phyloP scores from a whole-genome alignment of 345 rosid species.

The Geranium rotundifolium region DNA sequence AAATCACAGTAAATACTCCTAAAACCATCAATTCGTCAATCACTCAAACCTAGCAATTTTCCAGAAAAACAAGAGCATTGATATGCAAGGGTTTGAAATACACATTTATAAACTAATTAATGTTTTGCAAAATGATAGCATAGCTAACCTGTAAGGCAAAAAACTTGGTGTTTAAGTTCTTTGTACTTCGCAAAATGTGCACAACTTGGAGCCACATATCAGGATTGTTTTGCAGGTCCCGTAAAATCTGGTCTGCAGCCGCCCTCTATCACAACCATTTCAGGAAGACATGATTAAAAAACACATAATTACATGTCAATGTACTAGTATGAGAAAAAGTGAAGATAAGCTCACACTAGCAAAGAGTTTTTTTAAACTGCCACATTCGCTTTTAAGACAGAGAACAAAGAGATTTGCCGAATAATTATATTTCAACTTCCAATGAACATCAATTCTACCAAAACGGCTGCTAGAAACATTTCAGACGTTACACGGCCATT shows the following conservation, averaged over 20 bases:
- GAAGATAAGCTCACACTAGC: not conserved
- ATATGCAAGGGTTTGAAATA: not conserved
- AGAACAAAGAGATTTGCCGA: not conserved
- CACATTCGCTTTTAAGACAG: not conserved
- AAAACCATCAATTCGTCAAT: too few species aligned
- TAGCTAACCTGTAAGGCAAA: constrained; percentile 80
- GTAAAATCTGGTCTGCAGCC: constrained; percentile 89
- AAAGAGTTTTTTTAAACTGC: not conserved
- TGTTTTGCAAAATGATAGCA: not conserved
- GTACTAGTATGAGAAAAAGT: not conserved
- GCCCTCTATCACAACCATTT: constrained; percentile 44
- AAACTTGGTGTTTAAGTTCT: constrained; percentile 86
- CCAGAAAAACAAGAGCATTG: too few species aligned
- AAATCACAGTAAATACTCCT: too few species aligned
- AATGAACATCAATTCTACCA: not conserved
- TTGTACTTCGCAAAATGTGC: constrained; percentile 69
- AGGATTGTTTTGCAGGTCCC: constrained; percentile 90
- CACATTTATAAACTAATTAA: not conserved
- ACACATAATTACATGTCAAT: not conserved
- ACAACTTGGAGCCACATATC: constrained; percentile 99
- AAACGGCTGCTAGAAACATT: not conserved
- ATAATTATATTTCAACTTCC: not conserved
- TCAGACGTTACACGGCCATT: too few species aligned
- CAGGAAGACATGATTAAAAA: not conserved
- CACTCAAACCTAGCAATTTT: too few species aligned